Evolutionary conservation across 1,284 basidiomycete species (phyloP).

Genomic region (Earliella scabrosa): DNA sequence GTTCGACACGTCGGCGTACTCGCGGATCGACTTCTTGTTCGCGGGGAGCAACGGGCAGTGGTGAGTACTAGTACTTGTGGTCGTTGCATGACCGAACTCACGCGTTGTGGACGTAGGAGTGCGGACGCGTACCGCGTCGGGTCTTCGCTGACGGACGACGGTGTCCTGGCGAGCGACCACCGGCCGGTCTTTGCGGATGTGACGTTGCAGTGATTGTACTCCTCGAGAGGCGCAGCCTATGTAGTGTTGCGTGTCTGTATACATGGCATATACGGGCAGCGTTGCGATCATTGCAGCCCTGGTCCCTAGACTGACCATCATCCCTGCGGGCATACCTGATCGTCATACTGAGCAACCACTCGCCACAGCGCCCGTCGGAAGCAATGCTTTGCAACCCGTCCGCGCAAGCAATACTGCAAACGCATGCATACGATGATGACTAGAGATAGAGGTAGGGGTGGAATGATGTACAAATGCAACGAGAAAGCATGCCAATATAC

Average conservation of each 20-base stretch:
- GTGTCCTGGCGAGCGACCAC: constrained; percentile 59
- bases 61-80: constrained; percentile 29
- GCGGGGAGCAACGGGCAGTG: constrained; percentile 51
- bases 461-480: background rate
- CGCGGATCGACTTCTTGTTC: constrained; percentile 57
- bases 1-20: constrained; percentile 41
- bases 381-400: too few species aligned
- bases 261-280: too few species aligned
- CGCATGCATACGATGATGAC: too few species aligned
- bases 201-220: constrained; percentile 8
- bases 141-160: constrained; percentile 51
- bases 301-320: too few species aligned
- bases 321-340: too few species aligned
- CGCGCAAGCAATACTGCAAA: too few species aligned
- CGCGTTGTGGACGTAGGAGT: constrained; percentile 33
- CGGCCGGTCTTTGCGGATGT: constrained; percentile 52
- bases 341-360: too few species aligned
- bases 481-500: background rate
- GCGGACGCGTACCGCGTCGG: constrained; percentile 44
- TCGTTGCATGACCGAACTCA: constrained; percentile 22
- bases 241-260: too few species aligned
- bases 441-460: too few species aligned
- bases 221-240: too few species aligned
- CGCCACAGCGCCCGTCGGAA: too few species aligned
- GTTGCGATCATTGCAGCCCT: too few species aligned